Percentiles rank a stretch among this genome's conserved stretches.
Evolutionary conservation across 169 alveolate genomes (phyloP).

Genomic region (Plasmodium inui): DNA sequence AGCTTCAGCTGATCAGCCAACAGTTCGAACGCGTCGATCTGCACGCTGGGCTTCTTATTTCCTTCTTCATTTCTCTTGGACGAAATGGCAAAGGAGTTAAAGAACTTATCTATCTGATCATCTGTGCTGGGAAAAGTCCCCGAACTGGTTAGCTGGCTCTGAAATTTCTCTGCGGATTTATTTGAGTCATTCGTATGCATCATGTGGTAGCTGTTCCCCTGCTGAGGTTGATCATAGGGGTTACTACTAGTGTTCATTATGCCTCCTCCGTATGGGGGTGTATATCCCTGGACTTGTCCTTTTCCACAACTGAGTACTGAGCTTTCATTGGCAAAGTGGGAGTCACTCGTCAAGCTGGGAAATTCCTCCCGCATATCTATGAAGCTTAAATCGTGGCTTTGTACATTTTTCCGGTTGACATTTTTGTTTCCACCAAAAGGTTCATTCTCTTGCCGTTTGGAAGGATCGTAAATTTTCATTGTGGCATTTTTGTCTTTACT

Average conservation of each 20-base stretch:
- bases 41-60: conserved; percentile 34
- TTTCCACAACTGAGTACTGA: neutral
- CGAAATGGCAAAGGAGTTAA: conserved; percentile 39
- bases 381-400: neutral
- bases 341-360: neutral
- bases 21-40: conserved; percentile 59
- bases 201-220: neutral
- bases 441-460: neutral
- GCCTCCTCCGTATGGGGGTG: neutral
- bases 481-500: neutral
- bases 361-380: neutral
- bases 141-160: neutral
- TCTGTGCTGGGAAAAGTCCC: neutral
- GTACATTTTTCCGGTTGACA: neutral
- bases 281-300: neutral
- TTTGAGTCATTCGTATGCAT: neutral
- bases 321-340: neutral
- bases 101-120: conserved; percentile 28
- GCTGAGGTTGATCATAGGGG: neutral
- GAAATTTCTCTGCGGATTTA: neutral
- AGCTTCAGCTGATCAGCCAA: conserved; percentile 54
- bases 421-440: neutral
- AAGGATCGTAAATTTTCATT: neutral
- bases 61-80: conserved; percentile 38
- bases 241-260: neutral